Evolutionary conservation across 192 early-diverging fungal species (phyloP), one percentile per base, ranked within the genome.

Genomic region (Coemansia sp.): DNA sequence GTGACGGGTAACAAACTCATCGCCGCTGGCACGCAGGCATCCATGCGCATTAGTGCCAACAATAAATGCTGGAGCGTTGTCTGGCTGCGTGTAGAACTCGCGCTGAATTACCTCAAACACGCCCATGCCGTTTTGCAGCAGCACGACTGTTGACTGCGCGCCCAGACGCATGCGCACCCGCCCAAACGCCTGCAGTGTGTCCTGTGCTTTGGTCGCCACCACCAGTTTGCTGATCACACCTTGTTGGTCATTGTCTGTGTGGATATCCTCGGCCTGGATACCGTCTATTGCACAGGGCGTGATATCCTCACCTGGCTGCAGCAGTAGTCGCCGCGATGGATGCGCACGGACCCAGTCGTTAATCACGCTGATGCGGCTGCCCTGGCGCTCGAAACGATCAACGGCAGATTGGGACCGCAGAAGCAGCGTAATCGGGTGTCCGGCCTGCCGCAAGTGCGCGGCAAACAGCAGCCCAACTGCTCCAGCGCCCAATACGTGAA

Each of bases 121-220:
- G 17, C 85, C 85, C 81, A 87, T 84, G 7, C 87, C 89, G 46
- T 90, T 90, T 47, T 87, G 86, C 62, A 90, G 61, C 49, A 90
- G 57, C 3, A 88, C 71, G 4, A 90, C 83, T 0, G 82, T 85
- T 0, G 84, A 75, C 56, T 70, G 73, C 12, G 72, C 60, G 24
- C 64, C 54, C 8, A 90, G 66, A 1, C 87, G 83, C 25, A 67
- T 63, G 26, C 66, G 68, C 56, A 88, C 78, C 23, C 70, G 64
- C 34, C 64, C 49, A 12, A 84, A 74, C 10, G 87, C 86, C 10
- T 70, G 69, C 10, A 79, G 59, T 4, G 82, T 82, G 49, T 90
- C 82, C 47, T 88, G 82, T 2, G 87, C 83, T 74, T 90, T 90
- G 44, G 87, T 89, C 6, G 85, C 75, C 25, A 90, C 66, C 1